A percentile compares a stretch with the other conserved stretches of the same genome.
phyloP scores from a whole-genome alignment of 2,329 filamentous ascomycete genomes.

The Botrytis sinoallii region DNA sequence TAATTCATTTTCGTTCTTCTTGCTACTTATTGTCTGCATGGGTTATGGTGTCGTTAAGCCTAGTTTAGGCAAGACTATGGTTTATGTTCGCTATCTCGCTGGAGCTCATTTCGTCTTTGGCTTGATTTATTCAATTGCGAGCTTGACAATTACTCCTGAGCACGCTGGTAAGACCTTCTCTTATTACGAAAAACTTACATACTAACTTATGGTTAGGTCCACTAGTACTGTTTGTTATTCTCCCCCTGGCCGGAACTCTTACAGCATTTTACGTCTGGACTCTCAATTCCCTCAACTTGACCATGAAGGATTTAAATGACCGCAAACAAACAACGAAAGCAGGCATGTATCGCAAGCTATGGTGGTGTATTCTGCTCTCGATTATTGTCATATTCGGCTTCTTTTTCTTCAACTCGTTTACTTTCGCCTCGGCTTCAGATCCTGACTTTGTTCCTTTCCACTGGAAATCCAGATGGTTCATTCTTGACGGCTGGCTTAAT shows the following conservation, averaged over 20 bases:
- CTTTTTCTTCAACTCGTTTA: slow-evolving; percentile 98
- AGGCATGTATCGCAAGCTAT: slow-evolving; percentile 95
- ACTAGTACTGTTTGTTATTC: slow-evolving; percentile 85
- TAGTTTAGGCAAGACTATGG: slow-evolving; percentile 88
- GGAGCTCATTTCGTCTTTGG: slow-evolving; percentile 94
- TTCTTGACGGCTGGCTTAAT: slow-evolving; percentile 96
- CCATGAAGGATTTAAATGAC: slow-evolving; percentile 93
- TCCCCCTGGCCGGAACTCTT: slow-evolving; percentile 85
- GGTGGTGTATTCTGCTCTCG: slow-evolving; percentile 93
- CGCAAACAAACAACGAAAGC: slow-evolving; percentile 93
- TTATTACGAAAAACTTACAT: not conserved
- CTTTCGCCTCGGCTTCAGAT: slow-evolving; percentile 79
- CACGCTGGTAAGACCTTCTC: slow-evolving; percentile 57
- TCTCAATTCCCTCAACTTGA: slow-evolving; percentile 87
- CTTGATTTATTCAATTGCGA: slow-evolving; percentile 87
- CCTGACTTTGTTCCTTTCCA: slow-evolving; percentile 93
- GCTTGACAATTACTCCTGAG: slow-evolving; percentile 83
- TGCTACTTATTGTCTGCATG: slow-evolving; percentile 98
- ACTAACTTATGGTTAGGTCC: slow-evolving; percentile 54
- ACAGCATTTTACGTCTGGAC: slow-evolving; percentile 99
- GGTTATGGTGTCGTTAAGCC: slow-evolving; percentile 97
- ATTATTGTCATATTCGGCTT: slow-evolving; percentile 96
- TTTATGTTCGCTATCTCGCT: slow-evolving; percentile 86
- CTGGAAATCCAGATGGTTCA: slow-evolving; percentile 97
- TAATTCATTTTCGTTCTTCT: slow-evolving; percentile 98